Conservation (phyloP, 495 filamentous ascomycete genomes). For the Penicillium riverlandense region DNA sequence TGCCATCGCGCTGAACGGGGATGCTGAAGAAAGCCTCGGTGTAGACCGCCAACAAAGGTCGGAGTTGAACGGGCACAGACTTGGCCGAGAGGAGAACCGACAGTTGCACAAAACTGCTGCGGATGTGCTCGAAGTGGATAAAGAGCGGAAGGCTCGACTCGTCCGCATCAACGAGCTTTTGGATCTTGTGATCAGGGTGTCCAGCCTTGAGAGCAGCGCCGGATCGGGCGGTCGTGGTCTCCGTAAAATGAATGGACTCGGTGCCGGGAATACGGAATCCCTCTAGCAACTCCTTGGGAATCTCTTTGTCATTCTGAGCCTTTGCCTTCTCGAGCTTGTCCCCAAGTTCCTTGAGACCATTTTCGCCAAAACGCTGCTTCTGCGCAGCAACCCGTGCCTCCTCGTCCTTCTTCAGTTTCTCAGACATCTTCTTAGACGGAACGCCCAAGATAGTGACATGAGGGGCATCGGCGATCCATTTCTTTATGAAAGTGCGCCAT, state of each 20-base stretch:
- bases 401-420: conserved; percentile 67
- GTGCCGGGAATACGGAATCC: conserved; percentile 74
- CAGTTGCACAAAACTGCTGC: conserved; percentile 82
- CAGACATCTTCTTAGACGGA: conserved; percentile 63
- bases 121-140: conserved; percentile 93
- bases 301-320: conserved; percentile 72
- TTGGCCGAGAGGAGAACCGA: conserved; percentile 71
- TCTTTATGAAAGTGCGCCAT: conserved; percentile 74
- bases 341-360: conserved; percentile 62
- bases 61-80: conserved; percentile 61
- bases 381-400: conserved; percentile 47
- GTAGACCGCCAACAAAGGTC: conserved; percentile 78
- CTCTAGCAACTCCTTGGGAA: conserved; percentile 68
- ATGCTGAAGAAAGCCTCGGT: conserved; percentile 91
- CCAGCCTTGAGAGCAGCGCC: conserved; percentile 71
- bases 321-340: conserved; percentile 74
- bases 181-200: conserved; percentile 57
- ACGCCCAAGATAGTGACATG: conserved; percentile 87
- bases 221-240: conserved; percentile 78
- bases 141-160: conserved; percentile 64
- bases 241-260: conserved; percentile 88
- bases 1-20: conserved; percentile 70
- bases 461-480: conserved; percentile 78
- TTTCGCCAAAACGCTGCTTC: conserved; percentile 53
- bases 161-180: conserved; percentile 69